These are phyloP conservation scores for Syzygium oleosum DNA, from an alignment of 345 rosid species.

Conservation along the genomic window DNA sequence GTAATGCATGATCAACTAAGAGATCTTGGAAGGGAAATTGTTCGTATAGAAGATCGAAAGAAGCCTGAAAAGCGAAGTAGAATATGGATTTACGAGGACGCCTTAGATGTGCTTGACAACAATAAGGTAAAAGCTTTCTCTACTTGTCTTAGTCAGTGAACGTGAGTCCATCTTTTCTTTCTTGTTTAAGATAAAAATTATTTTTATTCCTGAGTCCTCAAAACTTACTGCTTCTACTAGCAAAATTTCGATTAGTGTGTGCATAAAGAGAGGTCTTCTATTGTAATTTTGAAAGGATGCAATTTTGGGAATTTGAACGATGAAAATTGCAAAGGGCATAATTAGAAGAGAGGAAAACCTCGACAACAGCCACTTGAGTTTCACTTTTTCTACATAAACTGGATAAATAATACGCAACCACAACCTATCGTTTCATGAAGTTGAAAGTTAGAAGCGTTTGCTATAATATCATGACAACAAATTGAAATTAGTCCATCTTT, in stretches of 20 bases:
- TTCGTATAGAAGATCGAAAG: neutral
- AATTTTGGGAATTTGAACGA: neutral
- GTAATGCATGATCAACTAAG: neutral
- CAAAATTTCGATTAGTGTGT: neutral
- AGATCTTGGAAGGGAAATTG: neutral
- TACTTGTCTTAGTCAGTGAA: neutral
- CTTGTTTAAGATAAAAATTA: neutral
- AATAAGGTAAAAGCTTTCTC: neutral
- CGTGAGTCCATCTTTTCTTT: neutral
- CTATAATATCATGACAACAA: rapidly evolving
- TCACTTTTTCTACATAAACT: neutral
- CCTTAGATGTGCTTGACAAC: rapidly evolving
- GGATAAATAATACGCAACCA: neutral
- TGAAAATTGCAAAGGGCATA: neutral
- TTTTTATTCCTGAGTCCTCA: neutral
- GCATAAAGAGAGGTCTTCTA: neutral
- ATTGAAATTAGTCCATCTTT: neutral
- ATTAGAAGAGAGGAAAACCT: neutral
- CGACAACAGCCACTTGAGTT: neutral
- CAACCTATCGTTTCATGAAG: rapidly evolving
- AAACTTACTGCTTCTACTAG: too few species aligned
- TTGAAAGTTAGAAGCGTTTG: neutral
- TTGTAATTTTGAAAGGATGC: neutral
- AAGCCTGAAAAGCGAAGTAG: neutral
- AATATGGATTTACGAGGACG: neutral